Conservation (phyloP, 2,329 filamentous ascomycete species). For the Paecilomyces variotii region DNA sequence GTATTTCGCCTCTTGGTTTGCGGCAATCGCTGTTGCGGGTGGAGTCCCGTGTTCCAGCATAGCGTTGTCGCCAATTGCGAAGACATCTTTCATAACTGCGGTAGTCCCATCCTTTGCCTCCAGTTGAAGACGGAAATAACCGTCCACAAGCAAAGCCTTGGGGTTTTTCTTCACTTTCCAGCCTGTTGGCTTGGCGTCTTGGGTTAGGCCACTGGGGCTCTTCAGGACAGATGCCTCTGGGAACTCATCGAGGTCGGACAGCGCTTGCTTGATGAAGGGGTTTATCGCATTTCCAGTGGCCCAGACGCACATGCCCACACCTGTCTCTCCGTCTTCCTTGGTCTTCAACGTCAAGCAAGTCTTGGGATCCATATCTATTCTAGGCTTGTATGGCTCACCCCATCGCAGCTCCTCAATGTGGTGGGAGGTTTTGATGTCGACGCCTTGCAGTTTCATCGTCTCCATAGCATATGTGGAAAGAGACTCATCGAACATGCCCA, state of each 20-base stretch:
- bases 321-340: conserved; percentile 51
- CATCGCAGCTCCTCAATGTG: conserved; percentile 41
- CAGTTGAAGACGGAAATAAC: conserved; percentile 41
- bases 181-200: conserved; percentile 7
- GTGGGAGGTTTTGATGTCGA: conserved; percentile 45
- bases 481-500: conserved; percentile 48
- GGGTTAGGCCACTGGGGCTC: conserved; percentile 4
- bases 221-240: conserved; percentile 8
- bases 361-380: conserved; percentile 19
- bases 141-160: conserved; percentile 42
- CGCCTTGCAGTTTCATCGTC: conserved; percentile 41
- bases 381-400: conserved; percentile 31
- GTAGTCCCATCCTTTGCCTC: conserved; percentile 15
- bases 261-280: conserved; percentile 42
- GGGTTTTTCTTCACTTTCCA: conserved; percentile 39
- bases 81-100: conserved; percentile 1
- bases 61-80: conserved; percentile 8
- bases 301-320: conserved; percentile 55
- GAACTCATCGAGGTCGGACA: conserved; percentile 15
- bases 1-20: conserved; percentile 46
- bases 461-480: conserved; percentile 43
- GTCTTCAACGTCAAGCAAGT: conserved; percentile 42
- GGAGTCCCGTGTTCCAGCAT: conserved; percentile 37
- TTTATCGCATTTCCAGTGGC: conserved; percentile 50
- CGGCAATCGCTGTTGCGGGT: conserved; percentile 47